A percentile compares a stretch with the other conserved stretches of the same genome.
phyloP scores from a whole-genome alignment of 2,329 filamentous ascomycete species.

The Nannizziopsis arthrosporioides region DNA sequence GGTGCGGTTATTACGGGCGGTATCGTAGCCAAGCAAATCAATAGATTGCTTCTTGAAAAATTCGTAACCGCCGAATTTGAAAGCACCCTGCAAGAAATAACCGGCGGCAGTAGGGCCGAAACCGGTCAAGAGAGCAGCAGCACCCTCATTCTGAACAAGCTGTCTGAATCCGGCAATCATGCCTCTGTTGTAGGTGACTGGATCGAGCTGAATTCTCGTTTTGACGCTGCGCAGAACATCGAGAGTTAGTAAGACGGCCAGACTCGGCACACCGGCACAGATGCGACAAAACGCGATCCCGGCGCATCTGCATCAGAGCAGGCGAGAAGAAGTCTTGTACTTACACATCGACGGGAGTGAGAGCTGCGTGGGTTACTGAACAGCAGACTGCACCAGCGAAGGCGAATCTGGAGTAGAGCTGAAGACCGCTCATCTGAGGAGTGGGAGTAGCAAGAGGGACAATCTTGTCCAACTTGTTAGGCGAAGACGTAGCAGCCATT shows the following conservation, averaged over 20 bases:
- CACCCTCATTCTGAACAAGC: conserved; percentile 73
- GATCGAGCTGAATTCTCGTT: conserved; percentile 90
- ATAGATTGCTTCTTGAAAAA: conserved; percentile 92
- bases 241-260: conserved; percentile 12
- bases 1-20: conserved; percentile 65
- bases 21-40: conserved; percentile 65
- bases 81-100: conserved; percentile 87
- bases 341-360: conserved; percentile 99
- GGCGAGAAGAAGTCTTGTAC: conserved; percentile 33
- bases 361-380: conserved; percentile 89
- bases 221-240: conserved; percentile 56
- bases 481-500: conserved; percentile 15
- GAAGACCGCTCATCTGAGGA: conserved; percentile 38
- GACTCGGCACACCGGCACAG: background rate
- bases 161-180: conserved; percentile 77
- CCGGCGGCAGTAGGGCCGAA: conserved; percentile 74
- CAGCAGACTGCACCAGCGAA: conserved; percentile 97
- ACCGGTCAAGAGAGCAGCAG: conserved; percentile 74
- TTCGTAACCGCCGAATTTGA: conserved; percentile 93
- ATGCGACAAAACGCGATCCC: background rate
- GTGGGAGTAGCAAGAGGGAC: conserved; percentile 7
- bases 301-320: background rate
- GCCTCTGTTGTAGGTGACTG: conserved; percentile 75
- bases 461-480: conserved; percentile 10
- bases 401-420: conserved; percentile 90